phyloP scores from a whole-genome alignment of 2,329 filamentous ascomycete species.

The Tothia fuscella region DNA sequence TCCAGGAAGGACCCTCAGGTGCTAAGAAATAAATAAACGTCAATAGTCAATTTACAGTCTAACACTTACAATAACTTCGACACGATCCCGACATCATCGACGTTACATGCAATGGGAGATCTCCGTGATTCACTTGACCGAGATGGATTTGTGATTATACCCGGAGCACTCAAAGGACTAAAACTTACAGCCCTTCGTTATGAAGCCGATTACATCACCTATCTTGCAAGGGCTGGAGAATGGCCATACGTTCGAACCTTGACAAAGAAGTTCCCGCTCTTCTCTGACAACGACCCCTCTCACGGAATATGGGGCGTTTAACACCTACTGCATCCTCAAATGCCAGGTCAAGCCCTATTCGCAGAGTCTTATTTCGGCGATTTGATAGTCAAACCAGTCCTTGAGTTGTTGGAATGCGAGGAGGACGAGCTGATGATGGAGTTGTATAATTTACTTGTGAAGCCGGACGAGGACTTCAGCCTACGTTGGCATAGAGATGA shows the following conservation, averaged over 20 bases:
- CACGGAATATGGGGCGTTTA: slow-evolving; percentile 82
- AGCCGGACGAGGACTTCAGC: slow-evolving; percentile 58
- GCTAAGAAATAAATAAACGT: too few relatives aligned
- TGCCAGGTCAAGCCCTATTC: slow-evolving; percentile 52
- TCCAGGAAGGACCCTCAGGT: too few relatives aligned
- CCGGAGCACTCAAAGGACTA: slow-evolving; percentile 45
- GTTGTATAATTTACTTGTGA: slow-evolving; percentile 73
- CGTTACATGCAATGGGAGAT: too few relatives aligned
- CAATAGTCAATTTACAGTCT: too few relatives aligned
- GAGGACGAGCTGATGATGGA: slow-evolving; percentile 66
- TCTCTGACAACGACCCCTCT: slow-evolving; percentile 44
- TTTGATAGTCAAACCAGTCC: slow-evolving; percentile 49
- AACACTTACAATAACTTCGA: too few relatives aligned
- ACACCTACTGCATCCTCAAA: slow-evolving; percentile 64
- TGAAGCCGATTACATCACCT: slow-evolving; percentile 46
- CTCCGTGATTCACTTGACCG: slow-evolving; percentile 46
- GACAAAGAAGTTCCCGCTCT: slow-evolving; percentile 85
- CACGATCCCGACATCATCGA: too few relatives aligned
- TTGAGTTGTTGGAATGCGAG: slow-evolving; percentile 45
- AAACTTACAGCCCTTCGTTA: slow-evolving; percentile 48
- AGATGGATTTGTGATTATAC: slow-evolving; percentile 68
- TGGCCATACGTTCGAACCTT: slow-evolving; percentile 79
- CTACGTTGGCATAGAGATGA: slow-evolving; percentile 82
- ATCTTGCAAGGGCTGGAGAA: slow-evolving; percentile 51
- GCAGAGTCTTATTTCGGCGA: slow-evolving; percentile 60